Conservation (phyloP, 129 eudicot species). For the Ambrosia artemisiifolia region DNA sequence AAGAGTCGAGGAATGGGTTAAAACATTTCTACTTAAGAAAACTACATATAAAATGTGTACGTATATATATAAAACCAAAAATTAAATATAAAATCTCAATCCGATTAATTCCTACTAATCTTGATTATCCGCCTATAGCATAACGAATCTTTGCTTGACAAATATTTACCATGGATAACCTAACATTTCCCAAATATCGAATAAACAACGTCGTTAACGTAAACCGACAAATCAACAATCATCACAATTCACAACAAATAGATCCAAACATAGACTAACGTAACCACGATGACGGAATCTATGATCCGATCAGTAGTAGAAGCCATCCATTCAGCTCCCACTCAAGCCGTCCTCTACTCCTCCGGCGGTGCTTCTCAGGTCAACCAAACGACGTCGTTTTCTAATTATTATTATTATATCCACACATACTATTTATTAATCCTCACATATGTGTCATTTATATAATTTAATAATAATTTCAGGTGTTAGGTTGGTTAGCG, state of each 20-base stretch:
- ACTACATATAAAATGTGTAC: too few relatives aligned
- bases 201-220: neutral
- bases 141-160: too few relatives aligned
- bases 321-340: conserved; percentile 81
- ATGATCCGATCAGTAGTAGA: conserved; percentile 61
- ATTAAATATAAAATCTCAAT: too few relatives aligned
- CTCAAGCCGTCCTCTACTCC: conserved; percentile 81
- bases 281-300: conserved; percentile 45
- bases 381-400: neutral
- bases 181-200: neutral
- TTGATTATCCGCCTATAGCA: too few relatives aligned
- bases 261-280: conserved; percentile 2
- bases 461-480: conserved; percentile 1
- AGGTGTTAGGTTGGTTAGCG: conserved; percentile 76
- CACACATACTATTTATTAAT: neutral
- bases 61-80: too few relatives aligned
- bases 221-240: neutral
- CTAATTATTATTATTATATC: too few relatives aligned
- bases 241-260: neutral
- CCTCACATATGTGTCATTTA: neutral
- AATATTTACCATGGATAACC: too few relatives aligned
- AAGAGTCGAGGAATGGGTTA: too few relatives aligned
- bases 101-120: too few relatives aligned
- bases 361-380: conserved; percentile 98
- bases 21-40: too few relatives aligned